Percentiles rank a stretch among this genome's conserved stretches.
These are phyloP conservation scores for Colletotrichum eremochloae DNA, from an alignment of 2,329 filamentous ascomycete species.

Conservation along the genomic window DNA sequence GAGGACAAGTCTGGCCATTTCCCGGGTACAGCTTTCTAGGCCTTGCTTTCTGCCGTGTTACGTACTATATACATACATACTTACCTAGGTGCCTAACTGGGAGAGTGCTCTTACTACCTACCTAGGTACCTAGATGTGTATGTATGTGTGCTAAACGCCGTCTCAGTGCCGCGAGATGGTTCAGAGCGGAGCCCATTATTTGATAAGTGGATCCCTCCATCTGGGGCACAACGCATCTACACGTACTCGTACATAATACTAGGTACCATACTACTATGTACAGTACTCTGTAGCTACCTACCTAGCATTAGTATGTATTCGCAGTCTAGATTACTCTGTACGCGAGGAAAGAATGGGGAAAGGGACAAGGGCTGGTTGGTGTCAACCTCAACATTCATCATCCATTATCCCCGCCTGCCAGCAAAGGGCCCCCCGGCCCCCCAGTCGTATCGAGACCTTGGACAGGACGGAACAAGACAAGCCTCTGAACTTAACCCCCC, in stretches of 20 bases:
- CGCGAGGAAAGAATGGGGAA: not conserved
- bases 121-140: not conserved
- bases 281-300: not conserved
- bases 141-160: not conserved
- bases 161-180: not conserved
- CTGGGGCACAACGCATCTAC: not conserved
- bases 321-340: not conserved
- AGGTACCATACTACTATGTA: no score
- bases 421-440: slow-evolving; percentile 13
- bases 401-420: slow-evolving; percentile 25
- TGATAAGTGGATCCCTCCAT: slow-evolving; percentile 8
- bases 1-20: not conserved
- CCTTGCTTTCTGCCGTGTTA: slow-evolving; percentile 2
- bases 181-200: slow-evolving; percentile 3
- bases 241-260: not conserved
- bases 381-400: slow-evolving; percentile 8
- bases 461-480: slow-evolving; percentile 32
- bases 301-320: not conserved
- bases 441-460: slow-evolving; percentile 34
- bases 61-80: slow-evolving; percentile 3
- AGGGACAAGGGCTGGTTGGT: slow-evolving; percentile 16
- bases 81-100: no score
- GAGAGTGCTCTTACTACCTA: not conserved
- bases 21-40: not conserved
- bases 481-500: slow-evolving; percentile 23